Evolutionary conservation across 2,329 filamentous ascomycete genomes (phyloP), one percentile per base, ranked within the genome.

Genomic region (Penicillium concentricum): DNA sequence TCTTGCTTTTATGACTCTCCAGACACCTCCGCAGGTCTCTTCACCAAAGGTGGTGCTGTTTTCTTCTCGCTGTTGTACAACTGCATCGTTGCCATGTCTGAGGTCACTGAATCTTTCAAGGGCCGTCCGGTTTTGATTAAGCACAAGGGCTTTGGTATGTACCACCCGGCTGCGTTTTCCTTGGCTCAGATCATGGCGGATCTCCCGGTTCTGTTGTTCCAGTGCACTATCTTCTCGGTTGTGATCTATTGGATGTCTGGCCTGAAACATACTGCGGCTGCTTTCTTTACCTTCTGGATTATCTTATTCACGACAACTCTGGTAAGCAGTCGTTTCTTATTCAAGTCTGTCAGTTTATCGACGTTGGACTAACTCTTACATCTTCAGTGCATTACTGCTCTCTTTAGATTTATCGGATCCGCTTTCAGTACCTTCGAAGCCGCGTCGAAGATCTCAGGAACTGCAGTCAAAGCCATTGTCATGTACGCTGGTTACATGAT

Each of bases 1-100:
- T 88, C 85, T 0, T 78, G 88, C 4, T 89, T 89, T 72, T 89
- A 89, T 72, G 79, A 86, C 46, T 81, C 85, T 0, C 79, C 84
- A 0, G 54, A 72, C n/a, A 83, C 79, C 41, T 82, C 84, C 0
- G 75, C 71, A 1, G 86, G 86, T 2, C 72, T 89, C 1, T 89
- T 88, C 69, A 69, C 82, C 60, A 87, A 87, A 63, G 78, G 80
- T 0, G 87, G 86, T 44, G 80, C 85, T 0, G 72, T 87, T 7
- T 89, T 89, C 76, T 81, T 88, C 44, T 75, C 85, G 1, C 74
- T 88, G 0, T 72, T 89, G 0, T 85, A 82, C 68, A 85, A 87
- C 63, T 75, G 78, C 51, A 73, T 89, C 2, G 67, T 87, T 0
- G 79, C 84, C 32, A 83, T 89, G 77, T 81, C 84, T 0, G 87